A percentile compares a stretch with the other conserved stretches of the same genome.
phyloP scores from a whole-genome alignment of 2,329 filamentous ascomycete genomes.

The Pseudogymnoascus sp. region DNA sequence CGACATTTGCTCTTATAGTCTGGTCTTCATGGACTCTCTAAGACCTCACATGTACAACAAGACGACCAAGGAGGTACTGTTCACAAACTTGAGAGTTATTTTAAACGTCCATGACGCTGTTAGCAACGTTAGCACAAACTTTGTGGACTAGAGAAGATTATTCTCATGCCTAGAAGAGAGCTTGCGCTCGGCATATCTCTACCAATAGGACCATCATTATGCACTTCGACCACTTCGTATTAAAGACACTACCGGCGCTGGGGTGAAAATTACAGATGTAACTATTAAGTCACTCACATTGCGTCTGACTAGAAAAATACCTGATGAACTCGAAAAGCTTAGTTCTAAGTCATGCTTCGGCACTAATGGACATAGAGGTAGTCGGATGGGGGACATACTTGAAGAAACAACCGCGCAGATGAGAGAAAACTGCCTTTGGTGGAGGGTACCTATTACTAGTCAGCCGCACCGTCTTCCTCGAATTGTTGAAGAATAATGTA shows the following conservation, averaged over 20 bases:
- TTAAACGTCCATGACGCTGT: not conserved
- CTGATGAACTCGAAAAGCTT: not conserved
- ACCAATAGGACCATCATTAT: not conserved
- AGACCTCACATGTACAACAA: not conserved
- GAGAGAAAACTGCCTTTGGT: not conserved
- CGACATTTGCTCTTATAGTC: not conserved
- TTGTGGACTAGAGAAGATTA: not conserved
- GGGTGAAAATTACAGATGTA: not conserved
- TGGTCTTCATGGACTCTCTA: not conserved
- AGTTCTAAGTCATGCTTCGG: not conserved
- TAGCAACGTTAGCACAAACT: not conserved
- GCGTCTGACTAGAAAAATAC: not conserved
- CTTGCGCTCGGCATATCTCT: not conserved
- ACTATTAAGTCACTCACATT: not conserved
- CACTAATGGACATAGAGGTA: not conserved
- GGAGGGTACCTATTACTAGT: not conserved
- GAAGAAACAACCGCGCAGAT: not conserved
- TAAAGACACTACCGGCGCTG: not conserved
- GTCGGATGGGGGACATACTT: not conserved
- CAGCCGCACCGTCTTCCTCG: not conserved
- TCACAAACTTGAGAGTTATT: not conserved
- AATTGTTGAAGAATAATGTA: not conserved
- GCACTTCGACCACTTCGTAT: not conserved
- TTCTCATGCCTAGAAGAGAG: not conserved
- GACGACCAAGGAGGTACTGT: not conserved